A percentile compares a stretch with the other conserved stretches of the same genome.
Conservation (phyloP, 768 basidiomycete species). For the Porphyrellus cyaneotinctus region DNA sequence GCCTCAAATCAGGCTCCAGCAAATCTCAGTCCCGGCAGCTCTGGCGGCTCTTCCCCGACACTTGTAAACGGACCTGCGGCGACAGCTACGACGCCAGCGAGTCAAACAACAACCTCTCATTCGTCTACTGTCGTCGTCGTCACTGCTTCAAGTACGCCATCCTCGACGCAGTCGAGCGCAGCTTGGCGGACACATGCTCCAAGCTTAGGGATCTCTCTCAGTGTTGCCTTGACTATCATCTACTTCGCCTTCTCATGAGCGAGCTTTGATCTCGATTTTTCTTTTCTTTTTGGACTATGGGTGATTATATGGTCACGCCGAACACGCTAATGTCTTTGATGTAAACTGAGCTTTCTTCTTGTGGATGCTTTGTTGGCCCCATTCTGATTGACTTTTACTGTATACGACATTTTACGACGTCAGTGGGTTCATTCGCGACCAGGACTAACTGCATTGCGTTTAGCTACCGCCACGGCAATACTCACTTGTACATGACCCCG, state of each 20-base stretch:
- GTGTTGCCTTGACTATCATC: constrained; percentile 14
- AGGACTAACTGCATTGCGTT: constrained; percentile 10
- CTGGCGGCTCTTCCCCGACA: neutral
- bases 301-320: constrained; percentile 5
- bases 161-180: constrained; percentile 18
- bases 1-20: neutral
- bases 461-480: constrained; percentile 7
- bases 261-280: constrained; percentile 3
- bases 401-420: constrained; percentile 21
- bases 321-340: constrained; percentile 9
- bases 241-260: constrained; percentile 20
- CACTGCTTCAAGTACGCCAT: neutral
- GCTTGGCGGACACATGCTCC: constrained; percentile 26
- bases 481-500: constrained; percentile 23
- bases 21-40: neutral
- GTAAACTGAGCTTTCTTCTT: constrained; percentile 13
- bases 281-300: constrained; percentile 11
- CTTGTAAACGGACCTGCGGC: neutral
- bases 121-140: constrained; percentile 6
- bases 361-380: constrained; percentile 11
- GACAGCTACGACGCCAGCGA: constrained; percentile 1
- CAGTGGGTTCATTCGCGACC: constrained; percentile 8
- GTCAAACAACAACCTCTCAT: neutral
- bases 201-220: constrained; percentile 10
- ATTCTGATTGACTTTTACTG: neutral